Evolutionary conservation across 257 asterid genomes (phyloP), one percentile per base, ranked within the genome.

Genomic region (Oldenlandia corymbosa): DNA sequence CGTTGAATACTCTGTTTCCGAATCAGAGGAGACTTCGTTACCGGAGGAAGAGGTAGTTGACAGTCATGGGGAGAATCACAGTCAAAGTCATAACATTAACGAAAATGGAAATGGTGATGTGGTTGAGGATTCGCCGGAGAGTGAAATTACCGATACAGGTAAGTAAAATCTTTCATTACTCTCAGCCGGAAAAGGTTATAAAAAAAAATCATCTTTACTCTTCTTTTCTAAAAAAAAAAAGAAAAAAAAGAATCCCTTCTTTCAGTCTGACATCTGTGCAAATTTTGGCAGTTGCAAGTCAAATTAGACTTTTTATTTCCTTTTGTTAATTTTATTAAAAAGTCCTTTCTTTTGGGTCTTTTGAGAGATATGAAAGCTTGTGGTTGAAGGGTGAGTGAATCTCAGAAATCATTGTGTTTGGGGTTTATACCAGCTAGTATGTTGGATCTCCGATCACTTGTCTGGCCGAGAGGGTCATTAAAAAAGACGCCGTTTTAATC

Each of bases 131-230:
- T 71, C 81, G 28, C 87, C 79, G 34, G 85, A 77, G 48, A 88
- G 92, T 31, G 96, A 88, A 74, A 84, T 88, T 43, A 86, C 95
- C 20, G 92, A 88, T 32, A 73, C 98, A 68, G 95, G 98, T 84
- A 77, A 68, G 71, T 78, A 8, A 30, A n/a, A 37, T 13, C 10
- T 6, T 56, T 31, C 24, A 18, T 55, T 21, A 14, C 4, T 18
- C 26, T 60, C 26, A 31, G 13, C 16, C 3, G 24, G 6, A 18
- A 16, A 55, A 55, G 31, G 28, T 1, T 2, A 9, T 4, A 17
- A 42, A 42, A 42, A 42, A 42, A 42, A 42, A 13, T 3, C 45
- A 10, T 41, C 45, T 41, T 41, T 41, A 34, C 9, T 34, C 9
- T 34, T 34, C 39, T 3, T 1, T 13, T 1, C 47, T 11, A 2